Conservation (phyloP, 2,329 filamentous ascomycete genomes). For the Apiospora saccharicola region DNA sequence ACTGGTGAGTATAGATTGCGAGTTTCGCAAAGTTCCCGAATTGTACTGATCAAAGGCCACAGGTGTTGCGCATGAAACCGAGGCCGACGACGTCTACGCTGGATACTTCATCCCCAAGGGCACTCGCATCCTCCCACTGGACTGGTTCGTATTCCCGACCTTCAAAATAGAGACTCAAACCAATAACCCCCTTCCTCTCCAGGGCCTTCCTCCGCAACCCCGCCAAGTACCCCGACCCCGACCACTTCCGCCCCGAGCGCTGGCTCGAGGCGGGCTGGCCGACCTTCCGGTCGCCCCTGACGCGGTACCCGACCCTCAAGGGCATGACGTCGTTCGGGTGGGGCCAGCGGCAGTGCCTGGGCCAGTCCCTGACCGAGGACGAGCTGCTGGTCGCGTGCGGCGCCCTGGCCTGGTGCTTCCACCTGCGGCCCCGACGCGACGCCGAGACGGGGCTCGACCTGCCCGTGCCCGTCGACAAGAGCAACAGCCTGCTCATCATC, state of each 20-base stretch:
- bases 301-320: slow-evolving; percentile 58
- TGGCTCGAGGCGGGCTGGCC: slow-evolving; percentile 60
- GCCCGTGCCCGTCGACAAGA: slow-evolving; percentile 55
- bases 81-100: slow-evolving; percentile 56
- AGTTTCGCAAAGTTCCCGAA: slow-evolving; percentile 22
- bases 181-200: slow-evolving; percentile 19
- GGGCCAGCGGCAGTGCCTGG: slow-evolving; percentile 54
- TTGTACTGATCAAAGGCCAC: slow-evolving; percentile 27
- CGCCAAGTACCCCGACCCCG: slow-evolving; percentile 56
- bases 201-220: slow-evolving; percentile 62
- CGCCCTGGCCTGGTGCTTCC: slow-evolving; percentile 52
- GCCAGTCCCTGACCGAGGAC: slow-evolving; percentile 48
- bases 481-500: slow-evolving; percentile 62
- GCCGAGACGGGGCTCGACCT: slow-evolving; percentile 48
- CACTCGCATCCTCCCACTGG: slow-evolving; percentile 49
- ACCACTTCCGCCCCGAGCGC: slow-evolving; percentile 59
- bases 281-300: slow-evolving; percentile 59
- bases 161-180: too few species aligned
- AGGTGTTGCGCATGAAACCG: slow-evolving; percentile 59
- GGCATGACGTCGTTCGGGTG: slow-evolving; percentile 63
- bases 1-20: slow-evolving; percentile 36
- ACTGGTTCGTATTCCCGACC: too few species aligned
- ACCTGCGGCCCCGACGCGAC: slow-evolving; percentile 53
- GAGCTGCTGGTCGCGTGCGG: slow-evolving; percentile 59
- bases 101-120: slow-evolving; percentile 60